Conservation (phyloP, 2,329 filamentous ascomycete species). For the Exophiala mesophila region DNA sequence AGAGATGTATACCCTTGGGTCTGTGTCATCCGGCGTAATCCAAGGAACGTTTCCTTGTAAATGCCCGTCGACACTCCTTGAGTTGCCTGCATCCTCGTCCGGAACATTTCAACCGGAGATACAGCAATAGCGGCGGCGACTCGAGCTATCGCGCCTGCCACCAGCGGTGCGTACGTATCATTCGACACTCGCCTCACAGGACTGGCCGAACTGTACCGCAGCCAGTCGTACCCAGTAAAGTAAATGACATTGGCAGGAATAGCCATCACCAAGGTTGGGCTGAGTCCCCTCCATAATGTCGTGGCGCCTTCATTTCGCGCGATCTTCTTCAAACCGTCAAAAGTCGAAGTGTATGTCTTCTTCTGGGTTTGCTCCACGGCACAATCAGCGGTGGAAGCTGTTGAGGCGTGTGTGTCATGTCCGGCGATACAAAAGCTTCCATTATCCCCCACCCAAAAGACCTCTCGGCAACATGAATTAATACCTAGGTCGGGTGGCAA, state of each 20-base stretch:
- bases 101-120: slow-evolving; percentile 87
- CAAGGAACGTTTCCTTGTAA: slow-evolving; percentile 71
- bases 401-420: slow-evolving; percentile 37
- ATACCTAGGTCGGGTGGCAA: slow-evolving; percentile 83
- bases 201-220: slow-evolving; percentile 68
- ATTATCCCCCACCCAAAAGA: slow-evolving; percentile 91
- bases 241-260: slow-evolving; percentile 97
- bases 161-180: slow-evolving; percentile 71
- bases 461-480: slow-evolving; percentile 90
- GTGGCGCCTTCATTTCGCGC: slow-evolving; percentile 82
- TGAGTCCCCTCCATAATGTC: slow-evolving; percentile 87
- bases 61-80: slow-evolving; percentile 56
- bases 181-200: slow-evolving; percentile 61
- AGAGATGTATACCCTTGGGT: slow-evolving; percentile 72
- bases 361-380: slow-evolving; percentile 82
- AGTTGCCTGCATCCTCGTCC: slow-evolving; percentile 84
- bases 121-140: slow-evolving; percentile 77
- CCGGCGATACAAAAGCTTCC: slow-evolving; percentile 75
- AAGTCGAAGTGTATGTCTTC: slow-evolving; percentile 79
- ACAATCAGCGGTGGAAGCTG: slow-evolving; percentile 59
- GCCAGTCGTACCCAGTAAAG: slow-evolving; percentile 95
- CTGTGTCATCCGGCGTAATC: slow-evolving; percentile 73
- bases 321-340: slow-evolving; percentile 91
- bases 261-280: slow-evolving; percentile 90
- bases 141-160: slow-evolving; percentile 73